Evolutionary conservation across 495 filamentous ascomycete species (phyloP).

Genomic region (Aspergillus leporis): DNA sequence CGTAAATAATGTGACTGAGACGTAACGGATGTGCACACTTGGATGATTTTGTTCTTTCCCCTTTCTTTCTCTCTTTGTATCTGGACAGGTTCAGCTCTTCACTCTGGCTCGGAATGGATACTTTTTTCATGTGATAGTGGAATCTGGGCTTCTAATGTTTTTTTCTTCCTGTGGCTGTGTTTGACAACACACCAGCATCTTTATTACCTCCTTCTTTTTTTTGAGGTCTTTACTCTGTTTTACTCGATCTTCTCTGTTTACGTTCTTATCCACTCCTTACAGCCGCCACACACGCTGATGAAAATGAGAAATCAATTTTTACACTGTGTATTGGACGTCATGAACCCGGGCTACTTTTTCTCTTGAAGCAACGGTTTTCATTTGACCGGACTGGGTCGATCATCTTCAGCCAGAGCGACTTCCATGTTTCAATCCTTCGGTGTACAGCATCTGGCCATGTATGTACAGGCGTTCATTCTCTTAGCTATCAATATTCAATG

Average conservation of each 20-base stretch:
- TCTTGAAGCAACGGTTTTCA: neutral
- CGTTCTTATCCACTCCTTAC: neutral
- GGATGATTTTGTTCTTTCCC: constrained; percentile 21
- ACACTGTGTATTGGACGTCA: neutral
- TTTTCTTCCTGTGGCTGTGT: neutral
- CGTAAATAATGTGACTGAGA: constrained; percentile 46
- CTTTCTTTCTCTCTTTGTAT: constrained; percentile 11
- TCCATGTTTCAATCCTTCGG: neutral
- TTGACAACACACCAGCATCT: neutral
- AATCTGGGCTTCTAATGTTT: neutral
- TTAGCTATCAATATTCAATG: neutral
- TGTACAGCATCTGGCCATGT: constrained; percentile 5
- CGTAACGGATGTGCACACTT: constrained; percentile 29
- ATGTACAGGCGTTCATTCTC: neutral
- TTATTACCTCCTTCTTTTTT: neutral
- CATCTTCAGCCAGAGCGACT: neutral
- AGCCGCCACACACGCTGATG: neutral
- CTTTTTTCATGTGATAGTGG: neutral
- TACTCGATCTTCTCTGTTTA: neutral
- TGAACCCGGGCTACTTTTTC: neutral
- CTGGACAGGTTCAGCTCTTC: neutral
- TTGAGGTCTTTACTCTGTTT: neutral
- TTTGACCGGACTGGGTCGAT: neutral
- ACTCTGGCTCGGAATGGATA: neutral
- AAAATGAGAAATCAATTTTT: neutral